Evolutionary conservation across 768 basidiomycete genomes (phyloP).

Genomic region (Candolleomyces eurysporus): DNA sequence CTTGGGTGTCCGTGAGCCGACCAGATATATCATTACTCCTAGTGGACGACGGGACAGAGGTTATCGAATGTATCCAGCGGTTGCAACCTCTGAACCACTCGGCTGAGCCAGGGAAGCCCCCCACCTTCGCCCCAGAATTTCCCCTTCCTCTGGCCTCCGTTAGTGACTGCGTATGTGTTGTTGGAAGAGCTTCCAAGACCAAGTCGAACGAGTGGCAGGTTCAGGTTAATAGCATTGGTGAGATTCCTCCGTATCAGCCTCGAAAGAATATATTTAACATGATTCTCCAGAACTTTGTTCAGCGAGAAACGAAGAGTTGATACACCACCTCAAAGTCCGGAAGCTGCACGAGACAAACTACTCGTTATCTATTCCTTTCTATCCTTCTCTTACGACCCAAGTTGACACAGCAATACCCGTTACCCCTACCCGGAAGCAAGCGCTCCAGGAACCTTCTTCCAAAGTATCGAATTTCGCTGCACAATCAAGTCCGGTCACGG

Average conservation of each 20-base stretch:
- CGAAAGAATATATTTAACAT: background rate
- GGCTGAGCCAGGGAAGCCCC: conserved; percentile 12
- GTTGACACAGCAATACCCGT: conserved; percentile 4
- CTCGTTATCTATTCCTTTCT: conserved; percentile 46
- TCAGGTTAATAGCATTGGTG: conserved; percentile 50
- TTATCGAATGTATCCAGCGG: conserved; percentile 64
- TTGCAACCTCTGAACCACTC: conserved; percentile 18
- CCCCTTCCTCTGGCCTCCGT: conserved; percentile 40
- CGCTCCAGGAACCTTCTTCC: conserved; percentile 11
- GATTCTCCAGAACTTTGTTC: conserved; percentile 37
- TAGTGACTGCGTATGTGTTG: conserved; percentile 45
- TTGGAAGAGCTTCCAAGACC: conserved; percentile 41
- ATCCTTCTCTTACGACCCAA: conserved; percentile 34
- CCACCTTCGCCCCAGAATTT: conserved; percentile 10
- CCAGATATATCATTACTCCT: background rate
- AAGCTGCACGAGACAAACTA: conserved; percentile 55
- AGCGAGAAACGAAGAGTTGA: conserved; percentile 57
- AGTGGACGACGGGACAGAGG: conserved; percentile 80
- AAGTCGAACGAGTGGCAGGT: conserved; percentile 45
- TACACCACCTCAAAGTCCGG: conserved; percentile 52
- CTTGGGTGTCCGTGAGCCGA: background rate
- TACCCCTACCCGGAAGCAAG: conserved; percentile 5
- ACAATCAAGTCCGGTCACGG: conserved; percentile 19
- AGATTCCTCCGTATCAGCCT: conserved; percentile 12
- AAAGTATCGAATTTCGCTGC: conserved; percentile 16